Conservation (phyloP, 2,329 filamentous ascomycete species). For the Clonostachys rosea region DNA sequence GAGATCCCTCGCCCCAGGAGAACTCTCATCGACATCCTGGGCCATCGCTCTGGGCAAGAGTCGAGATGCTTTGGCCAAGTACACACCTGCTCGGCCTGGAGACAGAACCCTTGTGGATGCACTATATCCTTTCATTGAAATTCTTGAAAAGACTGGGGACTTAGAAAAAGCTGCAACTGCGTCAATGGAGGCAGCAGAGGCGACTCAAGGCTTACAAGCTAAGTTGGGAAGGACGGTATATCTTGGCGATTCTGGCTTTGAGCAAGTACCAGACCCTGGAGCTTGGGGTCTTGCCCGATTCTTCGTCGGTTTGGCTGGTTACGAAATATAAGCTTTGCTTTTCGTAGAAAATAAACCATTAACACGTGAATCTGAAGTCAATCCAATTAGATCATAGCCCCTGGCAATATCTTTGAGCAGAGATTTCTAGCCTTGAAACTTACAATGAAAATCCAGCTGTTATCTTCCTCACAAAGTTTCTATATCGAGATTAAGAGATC, state of each 20-base stretch:
- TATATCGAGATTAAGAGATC: too few relatives aligned
- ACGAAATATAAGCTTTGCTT: too few relatives aligned
- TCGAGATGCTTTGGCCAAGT: slow-evolving; percentile 52
- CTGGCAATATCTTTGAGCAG: too few relatives aligned
- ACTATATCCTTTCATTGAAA: not conserved
- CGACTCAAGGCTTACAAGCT: slow-evolving; percentile 15
- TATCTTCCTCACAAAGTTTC: too few relatives aligned
- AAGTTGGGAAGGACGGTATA: slow-evolving; percentile 13
- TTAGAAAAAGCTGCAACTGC: not conserved
- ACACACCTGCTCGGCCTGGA: slow-evolving; percentile 20
- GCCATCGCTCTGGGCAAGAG: slow-evolving; percentile 19
- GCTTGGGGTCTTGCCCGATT: not conserved
- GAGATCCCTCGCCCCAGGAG: too few relatives aligned
- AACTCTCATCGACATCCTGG: not conserved
- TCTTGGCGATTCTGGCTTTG: not conserved
- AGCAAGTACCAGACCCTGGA: not conserved
- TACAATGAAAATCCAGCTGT: too few relatives aligned
- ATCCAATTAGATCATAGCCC: too few relatives aligned
- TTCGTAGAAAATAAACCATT: too few relatives aligned
- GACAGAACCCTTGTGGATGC: not conserved
- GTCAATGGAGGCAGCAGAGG: not conserved
- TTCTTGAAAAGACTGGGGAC: slow-evolving; percentile 38
- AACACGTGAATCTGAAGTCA: too few relatives aligned
- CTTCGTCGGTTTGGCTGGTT: not conserved
- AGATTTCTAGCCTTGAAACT: too few relatives aligned